These are phyloP conservation scores for Pouteria glomerata DNA, from an alignment of 148 eudicot genomes.

Conservation along the genomic window DNA sequence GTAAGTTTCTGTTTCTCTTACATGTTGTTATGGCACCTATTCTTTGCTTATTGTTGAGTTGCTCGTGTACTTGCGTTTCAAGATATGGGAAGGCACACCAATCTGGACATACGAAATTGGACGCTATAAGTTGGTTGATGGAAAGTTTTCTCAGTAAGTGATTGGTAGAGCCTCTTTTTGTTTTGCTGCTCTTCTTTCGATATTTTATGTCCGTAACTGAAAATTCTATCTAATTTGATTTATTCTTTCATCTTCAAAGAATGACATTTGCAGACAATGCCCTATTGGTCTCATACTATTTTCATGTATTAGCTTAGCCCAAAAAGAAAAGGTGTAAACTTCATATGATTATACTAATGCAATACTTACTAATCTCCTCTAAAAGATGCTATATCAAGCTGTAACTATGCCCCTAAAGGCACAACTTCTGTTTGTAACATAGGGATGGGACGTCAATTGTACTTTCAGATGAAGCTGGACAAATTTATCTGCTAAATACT, in stretches of 20 bases:
- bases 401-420: background rate
- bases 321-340: too few species aligned
- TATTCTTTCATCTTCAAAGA: background rate
- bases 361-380: too few species aligned
- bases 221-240: background rate
- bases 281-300: background rate
- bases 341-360: too few species aligned
- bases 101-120: slow-evolving; percentile 79
- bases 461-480: slow-evolving; percentile 96
- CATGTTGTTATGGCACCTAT: background rate
- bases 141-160: slow-evolving; percentile 94
- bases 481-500: slow-evolving; percentile 78
- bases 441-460: slow-evolving; percentile 98
- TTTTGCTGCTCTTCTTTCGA: background rate
- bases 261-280: background rate
- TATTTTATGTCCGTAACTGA: background rate
- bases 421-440: slow-evolving; percentile 21
- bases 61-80: slow-evolving; percentile 16
- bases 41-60: slow-evolving; percentile 3
- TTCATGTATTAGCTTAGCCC: too few species aligned
- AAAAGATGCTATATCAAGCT: too few species aligned
- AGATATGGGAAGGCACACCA: slow-evolving; percentile 99
- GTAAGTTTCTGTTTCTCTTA: slow-evolving; percentile 46
- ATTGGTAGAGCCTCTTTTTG: background rate
- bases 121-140: slow-evolving; percentile 91